Evolutionary conservation across 1,139 yeast genomes (phyloP).

Genomic region (Wickerhamomyces sp.): DNA sequence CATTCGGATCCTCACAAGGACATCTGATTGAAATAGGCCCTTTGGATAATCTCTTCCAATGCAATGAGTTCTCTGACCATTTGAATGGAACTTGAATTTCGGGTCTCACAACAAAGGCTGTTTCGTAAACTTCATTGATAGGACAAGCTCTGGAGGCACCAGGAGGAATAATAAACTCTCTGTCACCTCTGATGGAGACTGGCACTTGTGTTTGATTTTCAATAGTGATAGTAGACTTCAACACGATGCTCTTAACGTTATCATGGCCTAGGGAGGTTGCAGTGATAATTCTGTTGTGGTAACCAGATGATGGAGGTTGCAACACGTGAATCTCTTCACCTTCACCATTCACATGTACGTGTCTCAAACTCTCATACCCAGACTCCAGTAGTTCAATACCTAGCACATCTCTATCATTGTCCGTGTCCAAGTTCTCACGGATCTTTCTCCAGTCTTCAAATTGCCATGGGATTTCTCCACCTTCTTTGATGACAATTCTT

Average conservation of each 20-base stretch:
- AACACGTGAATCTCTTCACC: slow-evolving; percentile 77
- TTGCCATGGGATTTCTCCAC: slow-evolving; percentile 70
- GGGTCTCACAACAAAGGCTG: slow-evolving; percentile 59
- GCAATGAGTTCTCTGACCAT: slow-evolving; percentile 61
- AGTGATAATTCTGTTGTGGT: slow-evolving; percentile 71
- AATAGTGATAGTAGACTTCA: slow-evolving; percentile 70
- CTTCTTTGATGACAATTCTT: slow-evolving; percentile 41
- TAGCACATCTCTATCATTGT: slow-evolving; percentile 52
- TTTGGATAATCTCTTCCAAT: slow-evolving; percentile 62
- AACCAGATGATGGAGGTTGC: slow-evolving; percentile 54
- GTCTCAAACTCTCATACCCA: slow-evolving; percentile 45
- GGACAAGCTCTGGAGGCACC: slow-evolving; percentile 64
- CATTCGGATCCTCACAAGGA: slow-evolving; percentile 34
- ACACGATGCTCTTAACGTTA: slow-evolving; percentile 67
- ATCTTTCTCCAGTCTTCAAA: slow-evolving; percentile 91
- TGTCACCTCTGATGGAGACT: slow-evolving; percentile 38
- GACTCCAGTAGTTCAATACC: slow-evolving; percentile 57
- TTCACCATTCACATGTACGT: slow-evolving; percentile 69
- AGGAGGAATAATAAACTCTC: slow-evolving; percentile 40
- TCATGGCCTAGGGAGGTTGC: slow-evolving; percentile 67
- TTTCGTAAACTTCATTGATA: slow-evolving; percentile 58
- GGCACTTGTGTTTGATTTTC: slow-evolving; percentile 68
- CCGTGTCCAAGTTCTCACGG: slow-evolving; percentile 73
- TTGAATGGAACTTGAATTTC: slow-evolving; percentile 45
- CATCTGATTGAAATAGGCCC: slow-evolving; percentile 58